Evolutionary conservation across 2,329 filamentous ascomycete genomes (phyloP), one percentile per base, ranked within the genome.

Genomic region (Venturia effusa): DNA sequence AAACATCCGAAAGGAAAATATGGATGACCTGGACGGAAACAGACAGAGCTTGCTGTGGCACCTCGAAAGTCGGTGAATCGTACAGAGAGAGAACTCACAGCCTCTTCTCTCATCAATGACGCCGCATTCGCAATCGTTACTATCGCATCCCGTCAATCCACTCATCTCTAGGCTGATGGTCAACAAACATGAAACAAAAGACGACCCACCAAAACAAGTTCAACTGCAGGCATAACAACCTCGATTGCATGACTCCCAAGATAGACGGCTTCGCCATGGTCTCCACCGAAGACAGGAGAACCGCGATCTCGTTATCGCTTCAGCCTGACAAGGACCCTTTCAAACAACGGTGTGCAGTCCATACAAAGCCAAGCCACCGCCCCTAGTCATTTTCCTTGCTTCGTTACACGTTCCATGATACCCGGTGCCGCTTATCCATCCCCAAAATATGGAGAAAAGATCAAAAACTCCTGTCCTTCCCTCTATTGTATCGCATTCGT

Each of bases 191-290:
- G 51, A 34, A 57, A 57, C 30, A 57, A 34, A 34, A 19, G 17
- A 17, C 51, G 30, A 57, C 27, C 30, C 30, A 57, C 15, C 2
- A 34, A 57, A 19, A 34, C 34, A 57, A 30, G 15, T n/a, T n/a
- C n/a, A n/a, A n/a, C n/a, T n/a, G n/a, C 17, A 51, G 45, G 22
- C 45, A 15, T 57, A 32, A 32, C 30, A 32, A 34, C 1, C 30
- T 57, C 51, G 2, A 34, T 57, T 57, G 51, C 51, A 57, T 37
- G 51, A 57, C 51, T 57, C 51, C 48, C 27, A 57, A 57, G 27
- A 57, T 8, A 3, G 30, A 27, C 48, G 30, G 15, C 51, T 17
- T 37, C 30, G 30, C 30, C 15, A 54, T 10, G 22, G 24, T n/a
- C 48, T 13, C n/a, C 30, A 34, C n/a, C 2, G 51, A 57, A 13